Evolutionary conservation across 768 basidiomycete genomes (phyloP).

Genomic region (Astraeus odoratus): DNA sequence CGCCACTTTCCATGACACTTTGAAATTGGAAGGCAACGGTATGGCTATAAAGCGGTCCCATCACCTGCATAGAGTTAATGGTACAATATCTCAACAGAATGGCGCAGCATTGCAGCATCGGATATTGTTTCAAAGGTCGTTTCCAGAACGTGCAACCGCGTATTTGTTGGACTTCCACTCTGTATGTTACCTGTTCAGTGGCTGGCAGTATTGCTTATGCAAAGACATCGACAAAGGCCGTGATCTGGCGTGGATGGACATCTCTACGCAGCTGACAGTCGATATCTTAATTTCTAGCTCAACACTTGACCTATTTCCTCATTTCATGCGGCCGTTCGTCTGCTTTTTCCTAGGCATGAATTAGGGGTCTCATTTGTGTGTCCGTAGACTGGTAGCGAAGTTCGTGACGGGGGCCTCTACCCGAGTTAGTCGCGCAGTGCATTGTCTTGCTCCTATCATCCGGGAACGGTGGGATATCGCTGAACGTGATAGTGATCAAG

Average conservation of each 20-base stretch:
- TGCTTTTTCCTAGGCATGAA: background rate
- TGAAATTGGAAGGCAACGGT: constrained; percentile 19
- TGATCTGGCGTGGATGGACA: constrained; percentile 23
- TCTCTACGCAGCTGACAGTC: constrained; percentile 23
- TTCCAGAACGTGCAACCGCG: constrained; percentile 35
- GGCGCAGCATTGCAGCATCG: constrained; percentile 27
- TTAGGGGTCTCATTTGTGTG: background rate
- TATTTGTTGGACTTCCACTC: constrained; percentile 41
- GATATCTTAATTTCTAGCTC: constrained; percentile 15
- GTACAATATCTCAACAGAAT: constrained; percentile 25
- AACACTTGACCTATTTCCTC: constrained; percentile 25
- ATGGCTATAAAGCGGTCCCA: background rate
- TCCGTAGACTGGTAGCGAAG: constrained; percentile 11
- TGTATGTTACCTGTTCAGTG: constrained; percentile 27
- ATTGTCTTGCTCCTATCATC: constrained; percentile 21
- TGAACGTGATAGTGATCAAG: background rate
- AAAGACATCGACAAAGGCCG: constrained; percentile 27
- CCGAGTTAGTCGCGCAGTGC: constrained; percentile 1
- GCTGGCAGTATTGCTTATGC: background rate
- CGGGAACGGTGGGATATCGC: constrained; percentile 13
- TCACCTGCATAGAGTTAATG: background rate
- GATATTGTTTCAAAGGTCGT: constrained; percentile 28
- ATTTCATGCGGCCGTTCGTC: constrained; percentile 25
- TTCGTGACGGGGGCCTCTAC: constrained; percentile 7
- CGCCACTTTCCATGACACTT: constrained; percentile 31